Evolutionary conservation across 352 stramenopile species (phyloP).

Genomic region (Peronospora destructor): DNA sequence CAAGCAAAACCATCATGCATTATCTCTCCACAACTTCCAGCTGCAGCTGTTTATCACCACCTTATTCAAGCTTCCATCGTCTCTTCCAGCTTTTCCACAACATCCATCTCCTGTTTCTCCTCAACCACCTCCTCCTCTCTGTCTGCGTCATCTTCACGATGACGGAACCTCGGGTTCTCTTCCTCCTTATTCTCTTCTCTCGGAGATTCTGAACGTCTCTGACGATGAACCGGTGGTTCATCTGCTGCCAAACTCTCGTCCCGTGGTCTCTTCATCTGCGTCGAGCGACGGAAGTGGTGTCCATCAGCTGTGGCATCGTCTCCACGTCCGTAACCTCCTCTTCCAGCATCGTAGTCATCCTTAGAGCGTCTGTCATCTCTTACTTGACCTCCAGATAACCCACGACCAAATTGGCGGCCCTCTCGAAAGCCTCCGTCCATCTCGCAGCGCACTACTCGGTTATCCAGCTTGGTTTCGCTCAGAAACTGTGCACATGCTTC

Average conservation of each 20-base stretch:
- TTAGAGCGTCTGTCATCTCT: slow-evolving; percentile 78
- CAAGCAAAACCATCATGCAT: neutral
- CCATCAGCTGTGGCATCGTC: slow-evolving; percentile 44
- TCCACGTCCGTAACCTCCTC: slow-evolving; percentile 71
- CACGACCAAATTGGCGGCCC: slow-evolving; percentile 80
- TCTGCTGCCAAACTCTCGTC: slow-evolving; percentile 41
- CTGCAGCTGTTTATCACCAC: neutral
- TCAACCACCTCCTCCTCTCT: slow-evolving; percentile 16
- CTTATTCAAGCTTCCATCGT: slow-evolving; percentile 10
- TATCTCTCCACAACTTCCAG: neutral
- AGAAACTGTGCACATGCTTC: slow-evolving; percentile 75
- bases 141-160: slow-evolving; percentile 19
- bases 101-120: slow-evolving; percentile 6
- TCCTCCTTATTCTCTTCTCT: slow-evolving; percentile 22
- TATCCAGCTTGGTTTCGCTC: slow-evolving; percentile 84
- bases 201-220: slow-evolving; percentile 14
- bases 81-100: slow-evolving; percentile 1
- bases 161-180: slow-evolving; percentile 27
- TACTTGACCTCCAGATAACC: slow-evolving; percentile 76
- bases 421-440: slow-evolving; percentile 86
- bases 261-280: slow-evolving; percentile 44
- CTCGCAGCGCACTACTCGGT: slow-evolving; percentile 81
- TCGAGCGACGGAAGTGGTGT: slow-evolving; percentile 66
- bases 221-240: slow-evolving; percentile 32
- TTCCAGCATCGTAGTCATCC: slow-evolving; percentile 78